Conservation (phyloP, 2,329 filamentous ascomycete species). For the Neocatenulostroma microsporum region DNA sequence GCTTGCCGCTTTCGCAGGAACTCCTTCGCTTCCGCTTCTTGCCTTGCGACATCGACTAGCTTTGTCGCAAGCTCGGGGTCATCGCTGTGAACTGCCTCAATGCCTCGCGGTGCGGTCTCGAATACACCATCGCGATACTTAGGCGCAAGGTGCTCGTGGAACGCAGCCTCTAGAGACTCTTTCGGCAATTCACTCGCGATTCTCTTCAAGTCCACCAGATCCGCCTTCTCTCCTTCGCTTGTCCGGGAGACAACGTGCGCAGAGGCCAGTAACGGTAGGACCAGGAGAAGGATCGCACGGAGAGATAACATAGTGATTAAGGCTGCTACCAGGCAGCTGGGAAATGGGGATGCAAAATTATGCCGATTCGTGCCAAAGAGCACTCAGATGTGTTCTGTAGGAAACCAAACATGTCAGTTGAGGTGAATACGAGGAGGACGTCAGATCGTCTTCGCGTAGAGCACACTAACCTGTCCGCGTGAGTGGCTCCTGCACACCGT, state of each 20-base stretch:
- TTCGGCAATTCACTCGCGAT: conserved; percentile 51
- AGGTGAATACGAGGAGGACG: too few relatives aligned
- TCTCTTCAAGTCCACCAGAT: conserved; percentile 42
- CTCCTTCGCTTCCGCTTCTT: conserved; percentile 26
- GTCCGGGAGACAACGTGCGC: conserved; percentile 15
- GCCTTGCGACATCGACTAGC: conserved; percentile 56
- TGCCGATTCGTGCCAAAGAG: too few relatives aligned
- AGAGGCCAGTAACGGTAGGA: conserved; percentile 31
- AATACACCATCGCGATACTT: conserved; percentile 63
- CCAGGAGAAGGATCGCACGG: conserved; percentile 32
- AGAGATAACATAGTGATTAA: conserved; percentile 36
- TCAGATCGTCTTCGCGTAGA: too few relatives aligned
- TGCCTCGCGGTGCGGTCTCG: conserved; percentile 54
- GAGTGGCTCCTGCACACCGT: too few relatives aligned
- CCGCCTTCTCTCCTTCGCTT: conserved; percentile 20
- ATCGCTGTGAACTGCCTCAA: conserved; percentile 55
- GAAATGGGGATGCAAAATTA: conserved; percentile 1
- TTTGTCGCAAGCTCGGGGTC: conserved; percentile 56
- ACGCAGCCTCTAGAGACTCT: conserved; percentile 56
- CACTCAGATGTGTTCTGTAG: too few relatives aligned
- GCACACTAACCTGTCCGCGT: too few relatives aligned
- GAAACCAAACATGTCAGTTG: too few relatives aligned
- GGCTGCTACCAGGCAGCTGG: conserved; percentile 8
- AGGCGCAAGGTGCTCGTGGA: conserved; percentile 55
- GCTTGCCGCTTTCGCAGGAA: conserved; percentile 33